Percentiles rank a stretch among this genome's conserved stretches.
phyloP scores from a whole-genome alignment of 2,329 filamentous ascomycete species.

The Hymenoscyphus fraxineus region DNA sequence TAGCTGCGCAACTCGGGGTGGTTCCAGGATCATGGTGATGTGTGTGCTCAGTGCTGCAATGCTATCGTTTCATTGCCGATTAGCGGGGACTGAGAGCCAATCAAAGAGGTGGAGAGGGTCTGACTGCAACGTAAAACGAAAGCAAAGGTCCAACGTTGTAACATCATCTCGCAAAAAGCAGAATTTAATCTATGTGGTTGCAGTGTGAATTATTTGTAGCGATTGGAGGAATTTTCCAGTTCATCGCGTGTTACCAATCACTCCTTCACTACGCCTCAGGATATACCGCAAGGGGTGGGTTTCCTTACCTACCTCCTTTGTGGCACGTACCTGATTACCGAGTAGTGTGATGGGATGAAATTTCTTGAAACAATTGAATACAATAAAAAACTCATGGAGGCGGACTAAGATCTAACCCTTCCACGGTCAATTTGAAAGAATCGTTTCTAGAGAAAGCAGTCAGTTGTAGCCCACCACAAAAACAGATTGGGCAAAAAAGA shows the following conservation, averaged over 20 bases:
- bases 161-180: no score
- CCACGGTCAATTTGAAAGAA: conserved; percentile 57
- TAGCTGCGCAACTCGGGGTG: neutral
- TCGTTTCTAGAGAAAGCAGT: conserved; percentile 46
- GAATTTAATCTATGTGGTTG: no score
- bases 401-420: conserved; percentile 55
- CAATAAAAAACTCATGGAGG: conserved; percentile 38
- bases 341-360: no score
- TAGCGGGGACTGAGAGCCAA: neutral
- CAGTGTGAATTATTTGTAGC: no score
- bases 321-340: no score
- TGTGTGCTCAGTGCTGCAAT: neutral
- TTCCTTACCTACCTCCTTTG: no score
- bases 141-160: neutral
- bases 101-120: neutral
- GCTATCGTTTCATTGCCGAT: neutral
- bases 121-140: neutral
- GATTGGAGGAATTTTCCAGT: no score
- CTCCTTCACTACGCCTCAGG: no score
- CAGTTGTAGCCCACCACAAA: neutral
- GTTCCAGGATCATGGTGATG: neutral
- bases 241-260: no score
- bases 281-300: no score
- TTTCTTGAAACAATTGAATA: no score
- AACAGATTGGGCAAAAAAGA: neutral